phyloP scores from a whole-genome alignment of 495 filamentous ascomycete genomes.

The Chaetomium fimeti region DNA sequence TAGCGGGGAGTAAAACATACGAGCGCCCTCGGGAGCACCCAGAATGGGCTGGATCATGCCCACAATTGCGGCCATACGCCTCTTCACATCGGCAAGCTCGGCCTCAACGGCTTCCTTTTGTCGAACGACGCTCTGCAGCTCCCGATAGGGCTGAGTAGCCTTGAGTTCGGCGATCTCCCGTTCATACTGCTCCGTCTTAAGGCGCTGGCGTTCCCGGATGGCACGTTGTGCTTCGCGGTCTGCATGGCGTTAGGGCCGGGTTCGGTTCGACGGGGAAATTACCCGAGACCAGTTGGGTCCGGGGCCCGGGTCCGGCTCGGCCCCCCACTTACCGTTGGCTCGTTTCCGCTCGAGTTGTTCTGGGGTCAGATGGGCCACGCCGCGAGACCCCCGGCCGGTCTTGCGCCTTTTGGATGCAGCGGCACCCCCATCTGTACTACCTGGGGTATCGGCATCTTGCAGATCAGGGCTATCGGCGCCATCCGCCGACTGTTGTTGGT shows the following conservation, averaged over 20 bases:
- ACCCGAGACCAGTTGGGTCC: not conserved
- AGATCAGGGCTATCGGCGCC: not conserved
- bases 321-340: conserved; percentile 58
- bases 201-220: conserved; percentile 73
- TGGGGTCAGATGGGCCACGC: conserved; percentile 67
- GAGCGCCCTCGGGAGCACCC: conserved; percentile 25
- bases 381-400: conserved; percentile 48
- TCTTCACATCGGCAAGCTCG: conserved; percentile 69
- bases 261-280: too few species aligned
- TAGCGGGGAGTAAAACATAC: not conserved
- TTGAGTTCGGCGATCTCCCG: conserved; percentile 47
- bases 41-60: conserved; percentile 63
- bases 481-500: not conserved
- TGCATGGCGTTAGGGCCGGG: conserved; percentile 20
- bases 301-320: not conserved
- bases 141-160: conserved; percentile 72
- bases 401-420: conserved; percentile 37
- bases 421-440: conserved; percentile 9
- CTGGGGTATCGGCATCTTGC: not conserved
- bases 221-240: conserved; percentile 80
- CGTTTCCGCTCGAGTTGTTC: conserved; percentile 73
- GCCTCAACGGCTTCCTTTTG: conserved; percentile 68
- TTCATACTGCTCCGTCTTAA: conserved; percentile 65
- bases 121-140: conserved; percentile 66
- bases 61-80: conserved; percentile 58